These are phyloP conservation scores for Fusarium sp. DNA, from an alignment of 2,329 filamentous ascomycete genomes.

Conservation along the genomic window DNA sequence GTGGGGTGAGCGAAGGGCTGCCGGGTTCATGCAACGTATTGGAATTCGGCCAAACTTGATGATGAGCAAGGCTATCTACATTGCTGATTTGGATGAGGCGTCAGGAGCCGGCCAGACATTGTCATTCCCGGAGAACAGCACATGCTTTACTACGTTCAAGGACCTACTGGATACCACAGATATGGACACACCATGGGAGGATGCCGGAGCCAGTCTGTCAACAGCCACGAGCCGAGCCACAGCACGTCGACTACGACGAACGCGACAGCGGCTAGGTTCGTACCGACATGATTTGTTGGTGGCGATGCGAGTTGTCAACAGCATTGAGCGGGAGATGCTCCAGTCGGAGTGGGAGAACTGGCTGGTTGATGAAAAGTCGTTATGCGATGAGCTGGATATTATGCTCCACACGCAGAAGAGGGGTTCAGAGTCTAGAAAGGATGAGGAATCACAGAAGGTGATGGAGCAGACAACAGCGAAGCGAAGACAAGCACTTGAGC, in stretches of 20 bases:
- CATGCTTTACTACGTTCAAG: slow-evolving; percentile 68
- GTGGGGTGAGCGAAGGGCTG: slow-evolving; percentile 85
- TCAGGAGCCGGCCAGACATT: slow-evolving; percentile 49
- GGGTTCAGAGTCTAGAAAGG: slow-evolving; percentile 28
- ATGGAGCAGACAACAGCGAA: slow-evolving; percentile 44
- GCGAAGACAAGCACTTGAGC: slow-evolving; percentile 50
- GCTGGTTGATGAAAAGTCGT: slow-evolving; percentile 77
- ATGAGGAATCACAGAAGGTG: slow-evolving; percentile 45
- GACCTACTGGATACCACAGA: slow-evolving; percentile 65
- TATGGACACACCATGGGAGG: slow-evolving; percentile 63
- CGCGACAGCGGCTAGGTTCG: slow-evolving; percentile 80
- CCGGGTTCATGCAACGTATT: slow-evolving; percentile 79
- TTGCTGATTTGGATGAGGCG: slow-evolving; percentile 78
- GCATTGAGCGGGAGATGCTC: slow-evolving; percentile 84
- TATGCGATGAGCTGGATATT: slow-evolving; percentile 70
- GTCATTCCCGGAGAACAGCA: slow-evolving; percentile 57
- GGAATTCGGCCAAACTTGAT: slow-evolving; percentile 79
- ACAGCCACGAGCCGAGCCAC: slow-evolving; percentile 61
- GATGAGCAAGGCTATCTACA: slow-evolving; percentile 86
- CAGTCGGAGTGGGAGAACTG: slow-evolving; percentile 93
- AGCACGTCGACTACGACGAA: slow-evolving; percentile 73
- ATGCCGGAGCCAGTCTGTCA: slow-evolving; percentile 57
- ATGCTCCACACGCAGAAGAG: slow-evolving; percentile 50
- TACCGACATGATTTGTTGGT: slow-evolving; percentile 92
- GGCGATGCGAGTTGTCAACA: slow-evolving; percentile 88